Evolutionary conservation across 768 basidiomycete species (phyloP).

Genomic region (Crassisporium funariophilum): DNA sequence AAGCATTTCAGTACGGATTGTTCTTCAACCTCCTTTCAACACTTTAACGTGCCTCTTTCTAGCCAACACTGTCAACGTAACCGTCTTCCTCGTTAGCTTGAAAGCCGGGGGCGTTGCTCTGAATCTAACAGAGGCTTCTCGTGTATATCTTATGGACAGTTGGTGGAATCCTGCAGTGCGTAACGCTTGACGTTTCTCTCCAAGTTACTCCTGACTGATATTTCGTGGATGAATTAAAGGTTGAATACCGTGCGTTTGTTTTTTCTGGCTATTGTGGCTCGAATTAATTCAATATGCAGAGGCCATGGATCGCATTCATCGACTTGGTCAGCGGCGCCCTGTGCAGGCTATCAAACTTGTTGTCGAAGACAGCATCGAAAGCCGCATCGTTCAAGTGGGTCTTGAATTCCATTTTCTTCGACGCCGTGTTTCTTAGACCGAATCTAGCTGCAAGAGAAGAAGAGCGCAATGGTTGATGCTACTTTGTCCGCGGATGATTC

Average conservation of each 20-base stretch:
- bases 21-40: not conserved
- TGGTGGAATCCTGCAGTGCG: slow-evolving; percentile 98
- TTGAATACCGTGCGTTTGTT: slow-evolving; percentile 72
- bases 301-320: slow-evolving; percentile 97
- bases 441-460: slow-evolving; percentile 89
- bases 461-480: slow-evolving; percentile 92
- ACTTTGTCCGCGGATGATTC: slow-evolving; percentile 82
- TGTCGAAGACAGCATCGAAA: slow-evolving; percentile 95
- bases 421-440: not conserved
- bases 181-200: no score
- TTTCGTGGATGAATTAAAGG: slow-evolving; percentile 34
- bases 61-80: slow-evolving; percentile 94
- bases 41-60: slow-evolving; percentile 1
- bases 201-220: not conserved
- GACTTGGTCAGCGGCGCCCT: slow-evolving; percentile 92
- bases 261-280: not conserved
- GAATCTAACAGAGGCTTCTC: slow-evolving; percentile 88
- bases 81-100: slow-evolving; percentile 95
- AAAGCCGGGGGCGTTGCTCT: slow-evolving; percentile 96
- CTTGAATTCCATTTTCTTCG: not conserved
- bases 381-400: slow-evolving; percentile 82
- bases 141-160: slow-evolving; percentile 95
- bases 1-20: slow-evolving; percentile 80
- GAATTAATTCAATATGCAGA: slow-evolving; percentile 44
- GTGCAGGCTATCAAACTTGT: slow-evolving; percentile 93